phyloP scores from a whole-genome alignment of 2,329 filamentous ascomycete species.

The Biscogniauxia sp. region DNA sequence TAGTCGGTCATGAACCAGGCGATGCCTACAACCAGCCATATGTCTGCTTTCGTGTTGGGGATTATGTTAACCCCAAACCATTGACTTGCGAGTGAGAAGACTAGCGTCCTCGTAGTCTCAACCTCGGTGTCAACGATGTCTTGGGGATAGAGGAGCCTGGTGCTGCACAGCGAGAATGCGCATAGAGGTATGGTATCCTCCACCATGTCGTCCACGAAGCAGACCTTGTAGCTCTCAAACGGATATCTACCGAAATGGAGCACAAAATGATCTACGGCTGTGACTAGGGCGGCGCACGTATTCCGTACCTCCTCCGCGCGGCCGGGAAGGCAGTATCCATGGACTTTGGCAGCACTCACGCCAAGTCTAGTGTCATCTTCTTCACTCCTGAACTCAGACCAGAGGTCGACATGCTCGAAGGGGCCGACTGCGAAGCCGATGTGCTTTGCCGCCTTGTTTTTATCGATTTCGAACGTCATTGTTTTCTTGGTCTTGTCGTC shows the following conservation, averaged over 20 bases:
- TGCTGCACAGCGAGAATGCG: constrained; percentile 85
- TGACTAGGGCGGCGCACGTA: constrained; percentile 80
- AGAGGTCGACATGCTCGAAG: constrained; percentile 88
- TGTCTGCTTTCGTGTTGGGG: constrained; percentile 74
- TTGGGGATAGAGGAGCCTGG: constrained; percentile 77
- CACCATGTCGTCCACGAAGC: constrained; percentile 87
- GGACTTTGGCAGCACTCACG: constrained; percentile 81
- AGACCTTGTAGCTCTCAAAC: constrained; percentile 87
- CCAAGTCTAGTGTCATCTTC: constrained; percentile 91
- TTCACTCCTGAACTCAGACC: constrained; percentile 80
- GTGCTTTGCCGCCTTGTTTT: constrained; percentile 78
- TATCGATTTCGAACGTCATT: constrained; percentile 76
- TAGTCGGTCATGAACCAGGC: constrained; percentile 94
- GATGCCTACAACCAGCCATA: constrained; percentile 86
- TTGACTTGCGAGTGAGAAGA: constrained; percentile 83
- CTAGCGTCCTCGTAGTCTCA: constrained; percentile 74
- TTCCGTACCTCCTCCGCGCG: constrained; percentile 80
- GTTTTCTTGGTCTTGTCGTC: constrained; percentile 80
- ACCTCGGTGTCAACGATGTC: constrained; percentile 84
- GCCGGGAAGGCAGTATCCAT: constrained; percentile 87
- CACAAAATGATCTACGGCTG: constrained; percentile 87
- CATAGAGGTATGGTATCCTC: constrained; percentile 74
- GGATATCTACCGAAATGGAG: constrained; percentile 88
- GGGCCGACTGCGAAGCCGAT: constrained; percentile 92
- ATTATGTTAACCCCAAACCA: constrained; percentile 95